Percentiles rank a stretch among this genome's conserved stretches.
Conservation (phyloP, 1,139 yeast genomes). For the Debaryomycetaceae sp. region DNA sequence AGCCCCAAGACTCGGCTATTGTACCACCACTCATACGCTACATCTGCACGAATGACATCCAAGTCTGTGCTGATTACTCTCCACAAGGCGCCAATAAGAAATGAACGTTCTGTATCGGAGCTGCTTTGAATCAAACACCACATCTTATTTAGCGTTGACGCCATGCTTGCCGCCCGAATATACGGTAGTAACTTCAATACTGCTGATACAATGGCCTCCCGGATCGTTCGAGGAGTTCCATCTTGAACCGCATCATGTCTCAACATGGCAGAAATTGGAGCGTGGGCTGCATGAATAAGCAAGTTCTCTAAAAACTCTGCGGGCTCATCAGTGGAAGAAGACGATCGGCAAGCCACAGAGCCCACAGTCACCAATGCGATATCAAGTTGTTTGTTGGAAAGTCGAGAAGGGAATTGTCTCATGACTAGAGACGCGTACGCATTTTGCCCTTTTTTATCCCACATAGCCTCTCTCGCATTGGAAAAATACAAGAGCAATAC, state of each 20-base stretch:
- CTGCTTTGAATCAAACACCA: constrained; percentile 27
- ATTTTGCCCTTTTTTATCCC: constrained; percentile 23
- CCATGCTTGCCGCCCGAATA: constrained; percentile 32
- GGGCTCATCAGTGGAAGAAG: constrained; percentile 11
- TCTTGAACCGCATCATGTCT: constrained; percentile 15
- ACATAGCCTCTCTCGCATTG: constrained; percentile 12
- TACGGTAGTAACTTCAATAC: constrained; percentile 47
- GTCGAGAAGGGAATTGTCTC: constrained; percentile 43
- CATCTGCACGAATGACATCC: constrained; percentile 48
- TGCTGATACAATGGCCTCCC: constrained; percentile 41
- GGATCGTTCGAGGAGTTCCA: constrained; percentile 27
- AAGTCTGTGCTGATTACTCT: constrained; percentile 34
- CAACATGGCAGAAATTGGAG: constrained; percentile 15
- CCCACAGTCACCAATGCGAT: constrained; percentile 53
- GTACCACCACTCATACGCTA: constrained; percentile 66
- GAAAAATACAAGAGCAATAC: constrained; percentile 43
- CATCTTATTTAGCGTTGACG: constrained; percentile 37
- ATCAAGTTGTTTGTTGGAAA: constrained; percentile 48
- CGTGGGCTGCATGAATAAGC: constrained; percentile 23
- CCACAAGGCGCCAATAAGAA: constrained; percentile 25
- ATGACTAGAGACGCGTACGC: constrained; percentile 22
- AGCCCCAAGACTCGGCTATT: no score
- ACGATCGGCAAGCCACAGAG: constrained; percentile 22
- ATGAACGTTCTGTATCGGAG: constrained; percentile 21
- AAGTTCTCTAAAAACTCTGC: constrained; percentile 34